Conservation (phyloP, 2,329 filamentous ascomycete species). For the Neofusicoccum kwambonambiense region DNA sequence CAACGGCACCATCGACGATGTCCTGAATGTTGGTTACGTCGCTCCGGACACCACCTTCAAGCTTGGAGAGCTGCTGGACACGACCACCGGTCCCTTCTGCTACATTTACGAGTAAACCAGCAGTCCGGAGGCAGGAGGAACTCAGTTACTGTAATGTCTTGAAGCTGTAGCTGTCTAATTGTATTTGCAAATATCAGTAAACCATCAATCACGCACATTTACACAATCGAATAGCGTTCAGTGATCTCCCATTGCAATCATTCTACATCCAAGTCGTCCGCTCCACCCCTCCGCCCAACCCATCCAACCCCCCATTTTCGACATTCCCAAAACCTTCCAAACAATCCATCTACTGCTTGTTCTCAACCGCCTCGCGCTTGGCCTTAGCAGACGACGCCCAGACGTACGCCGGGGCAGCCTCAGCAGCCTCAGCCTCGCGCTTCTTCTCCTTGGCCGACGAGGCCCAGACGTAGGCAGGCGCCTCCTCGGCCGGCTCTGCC, state of each 20-base stretch:
- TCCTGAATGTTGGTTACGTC: slow-evolving; percentile 32
- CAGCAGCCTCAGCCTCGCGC: background rate
- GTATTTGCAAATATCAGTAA: background rate
- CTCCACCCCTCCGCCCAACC: no score
- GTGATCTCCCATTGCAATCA: no score
- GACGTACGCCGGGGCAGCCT: background rate
- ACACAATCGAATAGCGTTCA: no score
- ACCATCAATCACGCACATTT: no score
- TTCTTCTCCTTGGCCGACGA: background rate
- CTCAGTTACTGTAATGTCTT: background rate
- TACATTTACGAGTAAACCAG: slow-evolving; percentile 40
- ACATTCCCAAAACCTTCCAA: no score
- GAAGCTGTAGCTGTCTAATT: background rate
- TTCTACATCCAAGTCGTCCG: no score
- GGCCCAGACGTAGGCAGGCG: background rate
- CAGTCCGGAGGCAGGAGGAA: background rate
- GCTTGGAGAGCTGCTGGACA: slow-evolving; percentile 42
- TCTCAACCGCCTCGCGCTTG: background rate
- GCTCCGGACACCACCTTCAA: slow-evolving; percentile 28
- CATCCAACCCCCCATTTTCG: no score
- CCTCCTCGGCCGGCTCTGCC: background rate
- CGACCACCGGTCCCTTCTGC: slow-evolving; percentile 46
- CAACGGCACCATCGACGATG: slow-evolving; percentile 46
- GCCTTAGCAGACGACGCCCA: background rate
- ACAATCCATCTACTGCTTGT: no score